A percentile compares a stretch with the other conserved stretches of the same genome.
Evolutionary conservation across 176 grass and related monocot species (phyloP).

Genomic region (Aegilops longissima): DNA sequence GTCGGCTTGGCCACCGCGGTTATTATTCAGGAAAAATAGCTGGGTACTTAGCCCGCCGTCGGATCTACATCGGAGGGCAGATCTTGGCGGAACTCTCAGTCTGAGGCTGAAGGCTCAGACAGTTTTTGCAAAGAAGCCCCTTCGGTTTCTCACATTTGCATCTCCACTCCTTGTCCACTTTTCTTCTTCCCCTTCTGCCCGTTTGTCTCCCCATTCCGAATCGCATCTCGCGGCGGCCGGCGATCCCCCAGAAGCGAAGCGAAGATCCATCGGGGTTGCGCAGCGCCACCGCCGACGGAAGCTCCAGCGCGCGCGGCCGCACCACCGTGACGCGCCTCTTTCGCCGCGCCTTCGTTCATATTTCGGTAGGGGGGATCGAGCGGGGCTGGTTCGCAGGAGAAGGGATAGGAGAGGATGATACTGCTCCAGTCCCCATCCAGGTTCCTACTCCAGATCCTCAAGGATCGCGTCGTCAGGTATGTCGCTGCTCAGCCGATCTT

Average conservation of each 20-base stretch:
- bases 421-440: constrained; percentile 91
- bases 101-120: not conserved
- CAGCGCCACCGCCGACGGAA: not conserved
- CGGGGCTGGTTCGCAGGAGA: constrained; percentile 8
- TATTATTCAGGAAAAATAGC: not conserved
- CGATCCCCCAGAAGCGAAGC: not conserved
- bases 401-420: constrained; percentile 62
- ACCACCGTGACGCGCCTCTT: not conserved
- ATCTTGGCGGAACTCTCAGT: not conserved
- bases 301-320: not conserved
- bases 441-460: constrained; percentile 96
- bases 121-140: constrained; percentile 19
- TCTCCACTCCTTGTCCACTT: not conserved
- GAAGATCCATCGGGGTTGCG: constrained; percentile 15
- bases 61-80: not conserved
- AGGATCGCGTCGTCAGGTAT: constrained; percentile 86
- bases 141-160: not conserved
- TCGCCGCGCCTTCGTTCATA: not conserved
- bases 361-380: not conserved
- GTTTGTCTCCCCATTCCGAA: constrained; percentile 16
- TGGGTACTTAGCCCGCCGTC: not conserved
- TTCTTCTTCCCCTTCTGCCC: constrained; percentile 14
- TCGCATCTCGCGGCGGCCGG: constrained; percentile 23
- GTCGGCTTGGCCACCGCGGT: not conserved
- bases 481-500: not conserved